These are phyloP conservation scores for Hymenoscyphus salicellus DNA, from an alignment of 2,329 filamentous ascomycete species.

Conservation along the genomic window DNA sequence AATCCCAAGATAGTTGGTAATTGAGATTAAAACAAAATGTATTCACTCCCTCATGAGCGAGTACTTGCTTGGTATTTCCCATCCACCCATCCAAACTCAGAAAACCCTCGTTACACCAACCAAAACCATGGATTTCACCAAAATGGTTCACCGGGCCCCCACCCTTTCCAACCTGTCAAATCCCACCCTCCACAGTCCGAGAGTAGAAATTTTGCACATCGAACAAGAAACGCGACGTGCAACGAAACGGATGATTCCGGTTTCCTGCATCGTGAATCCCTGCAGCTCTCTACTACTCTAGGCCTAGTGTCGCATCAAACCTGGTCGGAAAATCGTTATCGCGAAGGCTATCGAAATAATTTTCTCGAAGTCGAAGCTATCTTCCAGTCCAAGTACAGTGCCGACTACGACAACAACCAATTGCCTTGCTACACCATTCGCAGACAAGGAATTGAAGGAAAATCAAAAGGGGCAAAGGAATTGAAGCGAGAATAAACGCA, in stretches of 20 bases:
- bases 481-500: not conserved
- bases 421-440: not conserved
- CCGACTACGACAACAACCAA: not conserved
- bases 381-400: not conserved
- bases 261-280: not conserved
- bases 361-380: not conserved
- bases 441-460: not conserved
- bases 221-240: slow-evolving; percentile 9
- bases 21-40: no score
- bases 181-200: not conserved
- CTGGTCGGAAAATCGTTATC: not conserved
- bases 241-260: slow-evolving; percentile 10
- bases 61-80: no score
- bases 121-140: not conserved
- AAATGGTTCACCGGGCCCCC: not conserved
- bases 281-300: not conserved
- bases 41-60: no score
- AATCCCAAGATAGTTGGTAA: no score
- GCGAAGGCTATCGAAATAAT: not conserved
- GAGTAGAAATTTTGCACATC: slow-evolving; percentile 11
- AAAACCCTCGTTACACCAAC: not conserved
- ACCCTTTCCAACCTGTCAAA: not conserved
- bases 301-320: no score
- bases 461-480: not conserved
- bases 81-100: no score